Evolutionary conservation across 305 asterid genomes (phyloP), one percentile per base, ranked within the genome.

Genomic region (Fraxinus sp.): DNA sequence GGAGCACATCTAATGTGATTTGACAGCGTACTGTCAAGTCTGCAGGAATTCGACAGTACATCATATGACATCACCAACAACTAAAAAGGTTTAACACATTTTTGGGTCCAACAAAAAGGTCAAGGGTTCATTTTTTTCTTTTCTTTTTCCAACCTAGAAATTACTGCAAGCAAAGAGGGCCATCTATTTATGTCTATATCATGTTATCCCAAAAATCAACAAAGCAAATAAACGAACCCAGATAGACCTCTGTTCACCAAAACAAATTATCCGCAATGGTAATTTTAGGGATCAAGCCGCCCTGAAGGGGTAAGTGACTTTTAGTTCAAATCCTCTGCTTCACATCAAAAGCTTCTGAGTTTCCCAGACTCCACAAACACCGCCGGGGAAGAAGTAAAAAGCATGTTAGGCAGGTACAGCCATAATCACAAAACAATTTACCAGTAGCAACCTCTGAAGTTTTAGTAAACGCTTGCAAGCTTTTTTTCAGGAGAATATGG

Each of bases 1-100:
- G 77, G 71, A 72, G 62, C 41, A 35, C 80, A 86, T 37, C 77
- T 30, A 26, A 46, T 18, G 74, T 75, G 82, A 68, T 80, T 78
- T 35, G 52, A 11, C 13, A 68, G 30, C 49, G 72, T 82, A 76
- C 32, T 5, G 16, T 30, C 32, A 71, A 39, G 75, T 18, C 71
- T 33, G 62, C 28, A 57, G 76, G 68, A 20, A 36, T 57, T 75
- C 39, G 14, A 49, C 39, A 78, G 22, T 49, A 77, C 24, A 57
- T 74, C 35, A 79, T 30, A 36, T 18, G 52, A 82, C 78, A 79
- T 72, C 68, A 35, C 3, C 77, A 39, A 68, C 43, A 77, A 59
- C 77, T 52, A 39, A 75, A 55, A 80, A 55, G 75, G 18, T 32
- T 32, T 32, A 14, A 30, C 3, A 8, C 13, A 64, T 33, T 20